Conservation (phyloP, 148 eudicot species). For the Fagopyrum esculentum region DNA sequence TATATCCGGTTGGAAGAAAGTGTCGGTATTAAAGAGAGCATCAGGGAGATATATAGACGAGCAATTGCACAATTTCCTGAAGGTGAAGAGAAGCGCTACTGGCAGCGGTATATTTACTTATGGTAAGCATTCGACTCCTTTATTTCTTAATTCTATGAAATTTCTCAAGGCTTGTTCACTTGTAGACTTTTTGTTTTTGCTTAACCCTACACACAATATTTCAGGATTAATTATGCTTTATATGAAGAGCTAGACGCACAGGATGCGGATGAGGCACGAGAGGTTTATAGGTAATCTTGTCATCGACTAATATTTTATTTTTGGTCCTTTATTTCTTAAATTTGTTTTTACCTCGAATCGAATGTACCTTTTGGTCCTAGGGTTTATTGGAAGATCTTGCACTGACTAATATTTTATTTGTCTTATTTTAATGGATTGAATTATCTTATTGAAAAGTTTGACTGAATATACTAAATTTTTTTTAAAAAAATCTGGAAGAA, state of each 20-base stretch:
- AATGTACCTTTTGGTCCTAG: not conserved
- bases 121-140: slow-evolving; percentile 42
- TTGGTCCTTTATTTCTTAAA: too few species aligned
- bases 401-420: too few species aligned
- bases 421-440: not conserved
- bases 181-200: not conserved
- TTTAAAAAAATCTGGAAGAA: too few species aligned
- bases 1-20: slow-evolving; percentile 77
- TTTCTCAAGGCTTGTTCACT: not conserved
- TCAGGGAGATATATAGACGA: slow-evolving; percentile 71
- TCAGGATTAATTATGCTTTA: slow-evolving; percentile 80
- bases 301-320: too few species aligned
- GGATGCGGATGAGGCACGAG: slow-evolving; percentile 63
- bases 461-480: not conserved
- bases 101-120: slow-evolving; percentile 86
- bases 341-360: too few species aligned
- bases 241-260: slow-evolving; percentile 18
- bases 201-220: not conserved
- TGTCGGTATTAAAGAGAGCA: slow-evolving; percentile 25
- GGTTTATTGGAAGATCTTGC: not conserved
- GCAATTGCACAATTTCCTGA: slow-evolving; percentile 74
- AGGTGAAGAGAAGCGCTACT: slow-evolving; percentile 82
- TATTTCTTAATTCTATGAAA: slow-evolving; percentile 1
- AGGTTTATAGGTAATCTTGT: slow-evolving; percentile 17
- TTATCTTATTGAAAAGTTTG: not conserved